Base-by-base conservation (phyloP, 2,329 filamentous ascomycete genomes). In the Colletotrichum tabaci region DNA sequence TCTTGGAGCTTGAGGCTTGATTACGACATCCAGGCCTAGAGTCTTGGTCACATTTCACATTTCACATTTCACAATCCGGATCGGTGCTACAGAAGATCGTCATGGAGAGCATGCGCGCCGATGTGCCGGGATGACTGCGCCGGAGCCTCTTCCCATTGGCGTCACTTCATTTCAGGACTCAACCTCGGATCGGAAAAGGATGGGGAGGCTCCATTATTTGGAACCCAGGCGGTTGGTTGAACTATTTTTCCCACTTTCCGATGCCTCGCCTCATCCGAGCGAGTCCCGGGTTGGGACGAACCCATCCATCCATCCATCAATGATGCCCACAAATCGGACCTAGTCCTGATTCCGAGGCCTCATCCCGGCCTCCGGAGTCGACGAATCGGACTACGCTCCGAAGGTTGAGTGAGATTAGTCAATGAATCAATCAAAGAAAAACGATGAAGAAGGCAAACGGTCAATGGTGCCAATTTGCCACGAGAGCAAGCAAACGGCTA, bases 21-120 rank as follows among this genome's bases (percentile, higher is more conserved):
- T 12, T 1, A 40, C 23, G 13, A 15, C 8, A 2, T 9, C 5
- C 40, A 26, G 26, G 2, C 21, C 23, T 26, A 26, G 23, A 26
- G 26, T 26, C 26, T 18, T n/a, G 8, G 9, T 23, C 15, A 56
- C 8, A 4, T 26, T 26, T 26, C 23, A 53, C 18, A 18, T 30
- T 23, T 67, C 57, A 62, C 23, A 38, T 47, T 15, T 53, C 57
- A 62, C 16, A 44, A 46, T 62, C 18, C 3, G 13, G 38, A 53
- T 47, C 38, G 30, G 30, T 44, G 3, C 3, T 61, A 35, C n/a
- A 30, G 13, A 61, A 40, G 16, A 53, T 18, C 16, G 38, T 40
- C 9, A 18, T 12, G 13, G 23, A 26, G 13, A 40, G 40, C 21
- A 30, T 38, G 21, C 30, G 40, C 8, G 58, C 46, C 12, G 53